These are phyloP conservation scores for Penicillium alfredii DNA, from an alignment of 495 filamentous ascomycete species.

Conservation along the genomic window DNA sequence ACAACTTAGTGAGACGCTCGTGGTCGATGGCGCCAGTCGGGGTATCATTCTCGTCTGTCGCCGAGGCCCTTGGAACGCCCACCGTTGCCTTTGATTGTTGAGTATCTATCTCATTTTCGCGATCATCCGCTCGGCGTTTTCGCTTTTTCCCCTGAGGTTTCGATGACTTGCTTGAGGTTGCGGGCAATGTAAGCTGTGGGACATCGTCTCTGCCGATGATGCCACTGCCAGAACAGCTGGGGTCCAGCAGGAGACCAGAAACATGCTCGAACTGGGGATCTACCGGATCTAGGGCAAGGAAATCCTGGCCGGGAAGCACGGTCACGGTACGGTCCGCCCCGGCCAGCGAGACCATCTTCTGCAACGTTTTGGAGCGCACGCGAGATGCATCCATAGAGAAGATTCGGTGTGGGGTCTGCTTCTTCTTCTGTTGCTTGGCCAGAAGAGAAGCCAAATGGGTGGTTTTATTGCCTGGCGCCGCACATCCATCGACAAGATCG, in stretches of 20 bases:
- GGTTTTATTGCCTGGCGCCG: slow-evolving; percentile 95
- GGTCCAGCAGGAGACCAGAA: slow-evolving; percentile 75
- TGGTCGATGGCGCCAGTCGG: slow-evolving; percentile 18
- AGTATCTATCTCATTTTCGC: slow-evolving; percentile 16
- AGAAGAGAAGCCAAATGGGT: slow-evolving; percentile 82
- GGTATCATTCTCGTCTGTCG: slow-evolving; percentile 35
- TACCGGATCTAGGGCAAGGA: slow-evolving; percentile 63
- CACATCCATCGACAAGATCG: slow-evolving; percentile 81
- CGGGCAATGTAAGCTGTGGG: slow-evolving; percentile 50
- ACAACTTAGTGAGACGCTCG: slow-evolving; percentile 61
- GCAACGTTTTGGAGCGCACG: slow-evolving; percentile 59
- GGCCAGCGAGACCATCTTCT: slow-evolving; percentile 75
- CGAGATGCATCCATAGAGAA: slow-evolving; percentile 40
- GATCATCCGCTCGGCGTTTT: slow-evolving; percentile 26
- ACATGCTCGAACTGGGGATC: slow-evolving; percentile 51
- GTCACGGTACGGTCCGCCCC: slow-evolving; percentile 58
- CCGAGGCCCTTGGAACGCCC: slow-evolving; percentile 11
- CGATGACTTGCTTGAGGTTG: slow-evolving; percentile 21
- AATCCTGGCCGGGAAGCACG: slow-evolving; percentile 69
- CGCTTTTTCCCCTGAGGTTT: slow-evolving; percentile 47
- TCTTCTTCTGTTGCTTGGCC: slow-evolving; percentile 25
- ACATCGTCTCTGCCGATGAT: slow-evolving; percentile 82
- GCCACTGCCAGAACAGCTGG: slow-evolving; percentile 89
- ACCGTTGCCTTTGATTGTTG: slow-evolving; percentile 11
- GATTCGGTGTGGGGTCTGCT: slow-evolving; percentile 26